Conservation (phyloP, 2,329 filamentous ascomycete genomes). For the Calonectria pauciramosa region DNA sequence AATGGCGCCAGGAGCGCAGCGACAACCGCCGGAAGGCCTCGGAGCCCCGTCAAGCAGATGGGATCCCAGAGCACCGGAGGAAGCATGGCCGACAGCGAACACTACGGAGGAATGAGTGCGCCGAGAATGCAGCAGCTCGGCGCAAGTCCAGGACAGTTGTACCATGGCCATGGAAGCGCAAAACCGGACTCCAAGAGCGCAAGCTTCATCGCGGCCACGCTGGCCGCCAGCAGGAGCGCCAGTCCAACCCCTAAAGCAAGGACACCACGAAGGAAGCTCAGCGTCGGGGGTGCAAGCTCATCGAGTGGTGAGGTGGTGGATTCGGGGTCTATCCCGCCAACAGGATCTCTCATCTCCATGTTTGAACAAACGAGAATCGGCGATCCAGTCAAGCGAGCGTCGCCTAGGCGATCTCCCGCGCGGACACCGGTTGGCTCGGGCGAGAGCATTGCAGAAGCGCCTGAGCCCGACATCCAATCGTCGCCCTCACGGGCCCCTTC, state of each 20-base stretch:
- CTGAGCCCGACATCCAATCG: background rate
- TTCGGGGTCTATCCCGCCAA: conserved; percentile 71
- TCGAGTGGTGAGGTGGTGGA: conserved; percentile 54
- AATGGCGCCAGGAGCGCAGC: conserved; percentile 62
- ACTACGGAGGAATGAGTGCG: conserved; percentile 38
- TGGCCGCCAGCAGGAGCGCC: conserved; percentile 67
- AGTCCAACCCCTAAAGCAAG: conserved; percentile 52
- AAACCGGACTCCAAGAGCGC: conserved; percentile 63
- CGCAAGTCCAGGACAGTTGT: conserved; percentile 35
- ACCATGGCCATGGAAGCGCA: conserved; percentile 29
- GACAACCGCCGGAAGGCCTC: conserved; percentile 53
- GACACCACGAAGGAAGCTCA: conserved; percentile 48
- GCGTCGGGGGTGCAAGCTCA: conserved; percentile 47
- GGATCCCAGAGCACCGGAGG: conserved; percentile 57
- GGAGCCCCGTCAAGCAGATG: conserved; percentile 42
- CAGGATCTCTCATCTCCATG: conserved; percentile 75
- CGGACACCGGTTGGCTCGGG: conserved; percentile 25
- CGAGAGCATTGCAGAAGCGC: conserved; percentile 32
- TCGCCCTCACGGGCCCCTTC: conserved; percentile 12
- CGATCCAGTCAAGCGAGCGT: conserved; percentile 53
- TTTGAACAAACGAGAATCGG: conserved; percentile 69
- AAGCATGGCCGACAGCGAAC: conserved; percentile 46
- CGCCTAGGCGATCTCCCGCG: conserved; percentile 37
- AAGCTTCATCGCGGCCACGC: conserved; percentile 69
- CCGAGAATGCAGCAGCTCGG: conserved; percentile 44